Evolutionary conservation across 139 green algal species (phyloP), one percentile per base, ranked within the genome.

Genomic region (Haematococcus lacustris): DNA sequence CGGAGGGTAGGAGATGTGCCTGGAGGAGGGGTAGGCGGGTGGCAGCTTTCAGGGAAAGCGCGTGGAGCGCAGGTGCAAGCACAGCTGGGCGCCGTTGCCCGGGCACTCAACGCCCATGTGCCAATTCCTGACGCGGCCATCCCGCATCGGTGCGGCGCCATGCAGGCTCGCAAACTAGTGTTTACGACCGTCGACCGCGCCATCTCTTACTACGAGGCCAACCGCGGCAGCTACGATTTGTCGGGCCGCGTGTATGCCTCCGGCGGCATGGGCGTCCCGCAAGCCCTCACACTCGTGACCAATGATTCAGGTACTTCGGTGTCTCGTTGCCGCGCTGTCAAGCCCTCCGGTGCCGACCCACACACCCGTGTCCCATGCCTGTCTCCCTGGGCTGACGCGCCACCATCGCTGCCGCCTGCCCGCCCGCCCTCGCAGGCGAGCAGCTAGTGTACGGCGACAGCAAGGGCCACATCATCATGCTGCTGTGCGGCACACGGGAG

Each of bases 131-230:
- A n/a, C n/a, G n/a, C n/a, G n/a, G n/a, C n/a, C n/a, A n/a, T n/a
- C n/a, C n/a, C n/a, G n/a, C n/a, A n/a, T n/a, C n/a, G n/a, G n/a
- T n/a, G n/a, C n/a, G 9, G 9, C 9, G 9, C 26, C 21, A 40
- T 61, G 69, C 50, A 78, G 51, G 74, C 76, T 1, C 75, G 83
- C 28, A 88, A 88, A 70, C 79, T 93, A 38, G 82, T 88, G 13
- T 86, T 92, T 61, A 84, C 86, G 4, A 83, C 86, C 9, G 85
- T 87, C 30, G 89, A 95, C 73, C 77, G 88, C 1, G 79, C 86
- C 37, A 85, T 95, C 65, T 87, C 73, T 30, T 93, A 88, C 62
- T 95, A 91, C 68, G 89, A 93, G 50, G 76, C 89, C 1, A 84
- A 87, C 66, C 83, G 90, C 3, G 83, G 85, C 1, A 84, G 78